phyloP scores from a whole-genome alignment of 1,284 basidiomycete species.

The Ganoderma multipileum region DNA sequence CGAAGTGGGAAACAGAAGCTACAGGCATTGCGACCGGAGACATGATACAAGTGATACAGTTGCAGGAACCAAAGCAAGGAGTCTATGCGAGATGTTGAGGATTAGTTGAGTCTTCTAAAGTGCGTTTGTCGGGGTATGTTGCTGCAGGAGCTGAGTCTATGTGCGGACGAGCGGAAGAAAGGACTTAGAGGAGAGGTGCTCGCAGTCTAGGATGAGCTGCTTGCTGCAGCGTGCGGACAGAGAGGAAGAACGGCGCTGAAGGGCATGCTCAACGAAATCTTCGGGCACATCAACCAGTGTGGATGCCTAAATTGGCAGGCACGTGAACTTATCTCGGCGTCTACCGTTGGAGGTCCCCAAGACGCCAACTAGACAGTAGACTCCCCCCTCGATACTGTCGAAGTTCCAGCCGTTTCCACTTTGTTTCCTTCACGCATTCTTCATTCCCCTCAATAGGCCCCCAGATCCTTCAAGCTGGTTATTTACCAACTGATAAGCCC shows the following conservation, averaged over 20 bases:
- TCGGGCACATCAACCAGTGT: constrained; percentile 14
- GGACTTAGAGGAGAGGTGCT: constrained; percentile 4
- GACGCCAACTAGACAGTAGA: too few species aligned
- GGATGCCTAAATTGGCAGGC: constrained; percentile 20
- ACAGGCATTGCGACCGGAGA: constrained; percentile 61
- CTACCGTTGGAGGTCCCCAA: background rate
- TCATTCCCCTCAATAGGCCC: background rate
- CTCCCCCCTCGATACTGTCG: background rate
- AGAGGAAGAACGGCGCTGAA: constrained; percentile 17
- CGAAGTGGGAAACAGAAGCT: constrained; percentile 52
- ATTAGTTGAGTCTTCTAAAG: constrained; percentile 33
- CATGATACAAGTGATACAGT: constrained; percentile 47
- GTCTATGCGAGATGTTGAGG: constrained; percentile 27
- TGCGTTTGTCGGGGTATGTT: constrained; percentile 21
- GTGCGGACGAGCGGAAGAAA: background rate
- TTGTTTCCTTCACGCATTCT: background rate
- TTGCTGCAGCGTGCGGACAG: constrained; percentile 19
- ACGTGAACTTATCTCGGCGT: constrained; percentile 1
- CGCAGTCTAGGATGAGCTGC: constrained; percentile 19
- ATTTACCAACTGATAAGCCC: background rate
- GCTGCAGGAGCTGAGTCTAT: constrained; percentile 11
- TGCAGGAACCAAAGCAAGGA: constrained; percentile 20
- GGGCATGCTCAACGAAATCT: constrained; percentile 11
- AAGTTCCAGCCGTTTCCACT: background rate
- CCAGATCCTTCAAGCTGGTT: background rate